Conservation (phyloP, 768 basidiomycete species). For the Boletus sp. region DNA sequence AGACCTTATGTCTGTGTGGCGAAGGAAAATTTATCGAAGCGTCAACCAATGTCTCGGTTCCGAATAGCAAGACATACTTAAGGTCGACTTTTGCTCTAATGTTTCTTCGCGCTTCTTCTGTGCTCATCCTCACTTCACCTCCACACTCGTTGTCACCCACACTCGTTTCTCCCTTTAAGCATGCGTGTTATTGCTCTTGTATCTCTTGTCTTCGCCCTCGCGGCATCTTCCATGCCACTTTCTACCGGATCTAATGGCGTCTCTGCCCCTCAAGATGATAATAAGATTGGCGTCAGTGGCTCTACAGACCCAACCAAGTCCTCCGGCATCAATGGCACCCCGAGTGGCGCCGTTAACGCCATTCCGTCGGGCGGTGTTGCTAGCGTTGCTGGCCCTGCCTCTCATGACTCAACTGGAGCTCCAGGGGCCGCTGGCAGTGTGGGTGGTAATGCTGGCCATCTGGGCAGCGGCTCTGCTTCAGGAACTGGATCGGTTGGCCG, state of each 20-base stretch:
- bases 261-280: neutral
- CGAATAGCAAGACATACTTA: neutral
- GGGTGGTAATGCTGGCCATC: neutral
- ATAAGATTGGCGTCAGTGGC: no score
- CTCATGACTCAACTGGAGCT: no score
- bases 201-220: conserved; percentile 8
- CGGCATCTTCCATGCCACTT: conserved; percentile 7
- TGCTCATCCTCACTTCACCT: neutral
- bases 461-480: neutral
- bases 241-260: neutral
- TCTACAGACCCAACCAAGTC: no score
- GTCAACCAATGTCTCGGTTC: neutral
- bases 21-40: neutral
- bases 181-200: conserved; percentile 12
- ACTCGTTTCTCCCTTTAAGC: neutral
- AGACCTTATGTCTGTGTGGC: neutral
- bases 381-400: no score
- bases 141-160: conserved; percentile 3
- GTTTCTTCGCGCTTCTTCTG: neutral
- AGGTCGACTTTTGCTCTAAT: neutral
- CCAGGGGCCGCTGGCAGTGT: no score
- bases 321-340: no score
- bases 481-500: neutral
- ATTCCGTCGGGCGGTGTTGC: no score
- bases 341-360: no score